These are phyloP conservation scores for Citrus maxima DNA, from an alignment of 345 rosid species.

Conservation along the genomic window DNA sequence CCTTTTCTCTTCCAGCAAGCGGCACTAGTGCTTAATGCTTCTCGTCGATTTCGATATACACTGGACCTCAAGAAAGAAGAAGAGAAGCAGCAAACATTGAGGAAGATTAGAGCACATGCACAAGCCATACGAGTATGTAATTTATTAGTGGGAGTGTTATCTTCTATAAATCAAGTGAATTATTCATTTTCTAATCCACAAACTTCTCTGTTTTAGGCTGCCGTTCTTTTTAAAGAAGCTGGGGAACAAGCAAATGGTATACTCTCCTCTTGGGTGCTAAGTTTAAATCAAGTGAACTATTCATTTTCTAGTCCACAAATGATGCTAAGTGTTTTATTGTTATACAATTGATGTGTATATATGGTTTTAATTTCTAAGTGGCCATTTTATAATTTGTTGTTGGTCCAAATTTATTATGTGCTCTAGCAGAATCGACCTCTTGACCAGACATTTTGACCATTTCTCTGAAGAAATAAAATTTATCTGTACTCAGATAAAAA, in stretches of 20 bases:
- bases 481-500: background rate
- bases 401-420: background rate
- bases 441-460: background rate
- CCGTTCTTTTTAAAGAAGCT: slow-evolving; percentile 70
- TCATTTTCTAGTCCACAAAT: too few relatives aligned
- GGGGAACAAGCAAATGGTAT: slow-evolving; percentile 58
- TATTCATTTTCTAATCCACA: slow-evolving; percentile 7
- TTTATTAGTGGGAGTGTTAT: slow-evolving; percentile 6
- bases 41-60: slow-evolving; percentile 94
- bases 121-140: slow-evolving; percentile 75
- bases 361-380: background rate
- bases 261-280: slow-evolving; percentile 3
- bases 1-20: slow-evolving; percentile 66
- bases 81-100: slow-evolving; percentile 51
- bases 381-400: background rate
- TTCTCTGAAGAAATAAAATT: background rate
- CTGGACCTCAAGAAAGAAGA: slow-evolving; percentile 87
- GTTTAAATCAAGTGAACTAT: background rate
- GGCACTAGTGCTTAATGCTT: slow-evolving; percentile 92
- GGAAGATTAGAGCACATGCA: slow-evolving; percentile 84
- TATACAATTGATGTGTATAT: background rate
- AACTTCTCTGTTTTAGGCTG: slow-evolving; percentile 58
- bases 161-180: background rate
- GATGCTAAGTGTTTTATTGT: background rate
- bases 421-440: background rate